Evolutionary conservation across 148 eudicot species (phyloP).

Genomic region (Fagopyrum esculentum): DNA sequence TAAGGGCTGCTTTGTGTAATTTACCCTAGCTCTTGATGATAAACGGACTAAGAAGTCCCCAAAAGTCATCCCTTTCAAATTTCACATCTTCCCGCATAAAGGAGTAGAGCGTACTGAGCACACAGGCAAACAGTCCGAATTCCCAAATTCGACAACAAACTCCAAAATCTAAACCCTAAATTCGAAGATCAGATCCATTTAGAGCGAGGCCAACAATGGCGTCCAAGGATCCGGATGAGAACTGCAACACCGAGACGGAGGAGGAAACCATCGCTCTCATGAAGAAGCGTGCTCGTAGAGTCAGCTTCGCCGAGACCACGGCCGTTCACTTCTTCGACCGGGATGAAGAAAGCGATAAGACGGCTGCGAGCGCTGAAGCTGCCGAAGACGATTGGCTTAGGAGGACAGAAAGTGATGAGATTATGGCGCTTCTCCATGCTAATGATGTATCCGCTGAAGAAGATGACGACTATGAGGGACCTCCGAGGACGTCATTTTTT

Average conservation of each 20-base stretch:
- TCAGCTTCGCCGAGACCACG: constrained; percentile 92
- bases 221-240: constrained; percentile 26
- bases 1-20: too few species aligned
- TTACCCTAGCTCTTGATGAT: neutral
- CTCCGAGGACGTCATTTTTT: constrained; percentile 18
- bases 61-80: neutral
- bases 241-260: constrained; percentile 42
- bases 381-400: constrained; percentile 19
- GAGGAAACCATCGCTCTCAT: constrained; percentile 36
- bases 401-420: constrained; percentile 30
- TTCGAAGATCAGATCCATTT: neutral
- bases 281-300: constrained; percentile 61
- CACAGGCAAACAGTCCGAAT: neutral
- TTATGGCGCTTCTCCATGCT: constrained; percentile 20
- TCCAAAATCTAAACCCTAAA: constrained; percentile 4
- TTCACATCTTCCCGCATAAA: constrained; percentile 11
- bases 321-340: constrained; percentile 69
- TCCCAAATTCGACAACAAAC: neutral
- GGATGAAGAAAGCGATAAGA: constrained; percentile 60
- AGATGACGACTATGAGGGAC: constrained; percentile 21
- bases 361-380: constrained; percentile 13
- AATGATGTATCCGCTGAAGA: constrained; percentile 18
- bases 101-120: neutral
- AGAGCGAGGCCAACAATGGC: constrained; percentile 18
- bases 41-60: neutral